Conservation (phyloP, 1,284 basidiomycete species). For the Tilletia walkeri region DNA sequence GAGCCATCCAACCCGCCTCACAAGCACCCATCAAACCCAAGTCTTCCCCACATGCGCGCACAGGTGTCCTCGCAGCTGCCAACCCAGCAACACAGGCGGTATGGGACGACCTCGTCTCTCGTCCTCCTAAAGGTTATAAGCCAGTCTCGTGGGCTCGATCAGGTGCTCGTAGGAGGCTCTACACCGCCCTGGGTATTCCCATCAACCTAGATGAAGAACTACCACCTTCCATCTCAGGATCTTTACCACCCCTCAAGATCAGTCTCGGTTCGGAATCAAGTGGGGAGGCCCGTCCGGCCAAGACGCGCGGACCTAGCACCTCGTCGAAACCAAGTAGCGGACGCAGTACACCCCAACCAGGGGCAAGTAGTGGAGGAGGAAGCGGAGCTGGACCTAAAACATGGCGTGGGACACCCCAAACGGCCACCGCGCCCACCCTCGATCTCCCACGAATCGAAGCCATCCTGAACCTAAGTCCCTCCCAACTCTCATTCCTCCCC, state of each 20-base stretch:
- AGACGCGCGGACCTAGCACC: neutral
- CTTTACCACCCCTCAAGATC: constrained; percentile 11
- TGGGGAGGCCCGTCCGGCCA: neutral
- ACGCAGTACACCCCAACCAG: constrained; percentile 14
- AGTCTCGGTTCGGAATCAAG: neutral
- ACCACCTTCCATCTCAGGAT: neutral
- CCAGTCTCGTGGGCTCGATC: constrained; percentile 9
- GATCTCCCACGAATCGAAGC: neutral
- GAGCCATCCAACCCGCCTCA: constrained; percentile 4
- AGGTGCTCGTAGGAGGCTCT: neutral
- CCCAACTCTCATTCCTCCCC: constrained; percentile 5
- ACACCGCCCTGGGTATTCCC: constrained; percentile 1
- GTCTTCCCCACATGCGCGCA: neutral
- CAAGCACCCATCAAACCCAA: constrained; percentile 9
- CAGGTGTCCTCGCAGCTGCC: neutral
- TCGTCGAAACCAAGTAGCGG: neutral
- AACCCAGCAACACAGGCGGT: neutral
- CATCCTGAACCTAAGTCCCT: constrained; percentile 1
- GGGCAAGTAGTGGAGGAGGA: too few species aligned
- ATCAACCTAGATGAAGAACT: constrained; percentile 13
- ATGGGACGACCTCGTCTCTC: constrained; percentile 12
- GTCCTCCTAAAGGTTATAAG: constrained; percentile 4
- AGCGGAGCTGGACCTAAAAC: neutral
- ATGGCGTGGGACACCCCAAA: neutral
- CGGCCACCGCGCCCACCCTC: neutral